Conservation (phyloP, 371 early-diverging fungal genomes). For the Lichtheimia ornata region DNA sequence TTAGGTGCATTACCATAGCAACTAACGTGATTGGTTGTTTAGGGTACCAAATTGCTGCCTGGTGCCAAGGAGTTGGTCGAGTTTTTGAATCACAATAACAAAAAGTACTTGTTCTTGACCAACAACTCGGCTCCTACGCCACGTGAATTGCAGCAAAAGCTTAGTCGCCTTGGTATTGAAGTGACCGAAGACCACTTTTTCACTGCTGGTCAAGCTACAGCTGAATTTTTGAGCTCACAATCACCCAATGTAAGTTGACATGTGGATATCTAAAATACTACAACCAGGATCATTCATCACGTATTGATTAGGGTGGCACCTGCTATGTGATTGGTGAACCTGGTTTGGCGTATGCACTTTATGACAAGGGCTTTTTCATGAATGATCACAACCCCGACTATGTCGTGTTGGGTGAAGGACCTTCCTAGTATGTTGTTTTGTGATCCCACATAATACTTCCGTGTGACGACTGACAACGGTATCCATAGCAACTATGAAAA, state of each 20-base stretch:
- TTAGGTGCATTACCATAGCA: not conserved
- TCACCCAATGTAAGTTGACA: constrained; percentile 44
- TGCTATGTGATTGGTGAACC: constrained; percentile 69
- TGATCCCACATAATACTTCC: too few relatives aligned
- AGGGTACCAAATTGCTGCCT: constrained; percentile 34
- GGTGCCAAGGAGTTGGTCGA: constrained; percentile 66
- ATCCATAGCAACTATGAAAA: constrained; percentile 53
- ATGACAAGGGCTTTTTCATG: constrained; percentile 68
- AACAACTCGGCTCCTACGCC: constrained; percentile 73
- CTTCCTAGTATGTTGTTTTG: constrained; percentile 28
- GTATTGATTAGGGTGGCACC: constrained; percentile 43
- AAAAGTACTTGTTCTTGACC: constrained; percentile 67
- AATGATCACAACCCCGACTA: constrained; percentile 64
- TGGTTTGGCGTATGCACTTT: constrained; percentile 63
- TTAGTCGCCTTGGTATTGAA: constrained; percentile 59
- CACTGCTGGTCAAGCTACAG: constrained; percentile 68
- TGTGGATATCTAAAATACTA: too few relatives aligned
- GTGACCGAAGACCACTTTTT: constrained; percentile 62
- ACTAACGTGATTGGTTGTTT: not conserved
- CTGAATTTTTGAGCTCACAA: constrained; percentile 61
- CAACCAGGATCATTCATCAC: not conserved
- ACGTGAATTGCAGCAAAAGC: constrained; percentile 61
- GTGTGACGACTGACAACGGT: too few relatives aligned
- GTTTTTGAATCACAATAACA: constrained; percentile 57
- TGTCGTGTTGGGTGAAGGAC: constrained; percentile 67